phyloP scores from a whole-genome alignment of 2,329 filamentous ascomycete genomes.

The Phaeosphaeria sp. region DNA sequence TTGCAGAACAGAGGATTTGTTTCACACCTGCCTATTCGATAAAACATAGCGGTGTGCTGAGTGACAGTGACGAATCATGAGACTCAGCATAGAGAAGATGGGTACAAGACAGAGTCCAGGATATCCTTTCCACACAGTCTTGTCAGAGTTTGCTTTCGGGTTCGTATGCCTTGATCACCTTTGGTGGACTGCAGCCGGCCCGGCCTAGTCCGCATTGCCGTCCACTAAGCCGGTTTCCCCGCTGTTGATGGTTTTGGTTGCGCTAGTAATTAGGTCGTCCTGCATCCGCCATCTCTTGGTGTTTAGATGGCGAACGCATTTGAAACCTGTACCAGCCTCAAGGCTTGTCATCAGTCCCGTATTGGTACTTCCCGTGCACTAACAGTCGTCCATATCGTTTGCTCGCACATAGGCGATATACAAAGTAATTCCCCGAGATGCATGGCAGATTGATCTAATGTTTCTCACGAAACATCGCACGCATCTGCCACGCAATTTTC shows the following conservation, averaged over 20 bases:
- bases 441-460: constrained; percentile 36
- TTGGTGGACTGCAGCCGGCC: constrained; percentile 34
- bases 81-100: background rate
- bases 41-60: constrained; percentile 12
- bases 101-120: background rate
- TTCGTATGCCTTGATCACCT: constrained; percentile 27
- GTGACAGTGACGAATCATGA: constrained; percentile 12
- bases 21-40: background rate
- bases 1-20: background rate
- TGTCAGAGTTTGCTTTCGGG: constrained; percentile 23
- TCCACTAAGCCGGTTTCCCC: constrained; percentile 43
- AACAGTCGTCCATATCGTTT: constrained; percentile 28
- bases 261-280: constrained; percentile 42
- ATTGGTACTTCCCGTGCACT: constrained; percentile 34
- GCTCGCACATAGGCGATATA: constrained; percentile 32
- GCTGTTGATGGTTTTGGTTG: constrained; percentile 39
- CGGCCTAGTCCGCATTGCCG: constrained; percentile 36
- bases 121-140: constrained; percentile 2
- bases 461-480: constrained; percentile 28
- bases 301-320: constrained; percentile 38
- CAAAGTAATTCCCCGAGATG: constrained; percentile 39
- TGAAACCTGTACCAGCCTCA: constrained; percentile 41
- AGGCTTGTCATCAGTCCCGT: constrained; percentile 39
- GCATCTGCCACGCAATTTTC: constrained; percentile 22
- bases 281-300: constrained; percentile 37